Conservation (phyloP, 1,284 basidiomycete species). For the Limonomyces culmigenus region DNA sequence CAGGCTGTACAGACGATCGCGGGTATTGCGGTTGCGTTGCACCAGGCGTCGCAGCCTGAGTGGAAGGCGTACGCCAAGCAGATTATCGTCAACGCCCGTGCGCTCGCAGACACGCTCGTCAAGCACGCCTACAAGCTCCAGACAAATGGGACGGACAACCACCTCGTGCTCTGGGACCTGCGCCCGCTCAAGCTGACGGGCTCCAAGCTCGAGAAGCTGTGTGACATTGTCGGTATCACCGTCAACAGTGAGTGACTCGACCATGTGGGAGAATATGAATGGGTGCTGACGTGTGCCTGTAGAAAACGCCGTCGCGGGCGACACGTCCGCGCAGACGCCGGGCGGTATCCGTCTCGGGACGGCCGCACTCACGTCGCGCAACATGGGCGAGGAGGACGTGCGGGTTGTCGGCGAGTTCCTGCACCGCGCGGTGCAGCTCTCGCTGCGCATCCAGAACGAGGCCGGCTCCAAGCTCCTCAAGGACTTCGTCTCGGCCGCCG, state of each 20-base stretch:
- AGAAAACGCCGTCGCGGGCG: constrained; percentile 96
- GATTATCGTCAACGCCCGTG: constrained; percentile 77
- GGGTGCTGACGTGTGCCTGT: constrained; percentile 5
- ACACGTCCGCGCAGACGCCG: constrained; percentile 88
- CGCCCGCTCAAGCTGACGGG: constrained; percentile 92
- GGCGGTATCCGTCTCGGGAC: constrained; percentile 97
- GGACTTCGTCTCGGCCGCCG: constrained; percentile 50
- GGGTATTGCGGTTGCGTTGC: constrained; percentile 87
- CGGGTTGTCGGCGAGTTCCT: constrained; percentile 83
- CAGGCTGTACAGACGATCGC: constrained; percentile 64
- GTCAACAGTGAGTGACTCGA: constrained; percentile 63
- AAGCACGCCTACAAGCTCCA: constrained; percentile 87
- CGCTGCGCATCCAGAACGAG: constrained; percentile 81
- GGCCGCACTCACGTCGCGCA: constrained; percentile 85
- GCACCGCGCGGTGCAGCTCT: constrained; percentile 82
- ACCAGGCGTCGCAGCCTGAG: constrained; percentile 81
- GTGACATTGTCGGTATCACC: constrained; percentile 91
- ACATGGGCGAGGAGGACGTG: constrained; percentile 84
- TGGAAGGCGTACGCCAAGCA: constrained; percentile 93
- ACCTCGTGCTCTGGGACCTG: constrained; percentile 96
- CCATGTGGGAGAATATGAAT: constrained; percentile 1
- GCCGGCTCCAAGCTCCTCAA: constrained; percentile 90
- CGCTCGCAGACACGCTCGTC: constrained; percentile 59
- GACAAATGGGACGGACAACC: constrained; percentile 94
- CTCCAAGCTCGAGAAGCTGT: constrained; percentile 97